Evolutionary conservation across 345 rosid species (phyloP), one percentile per base, ranked within the genome.

Genomic region (Cardamine chenopodiifolia): DNA sequence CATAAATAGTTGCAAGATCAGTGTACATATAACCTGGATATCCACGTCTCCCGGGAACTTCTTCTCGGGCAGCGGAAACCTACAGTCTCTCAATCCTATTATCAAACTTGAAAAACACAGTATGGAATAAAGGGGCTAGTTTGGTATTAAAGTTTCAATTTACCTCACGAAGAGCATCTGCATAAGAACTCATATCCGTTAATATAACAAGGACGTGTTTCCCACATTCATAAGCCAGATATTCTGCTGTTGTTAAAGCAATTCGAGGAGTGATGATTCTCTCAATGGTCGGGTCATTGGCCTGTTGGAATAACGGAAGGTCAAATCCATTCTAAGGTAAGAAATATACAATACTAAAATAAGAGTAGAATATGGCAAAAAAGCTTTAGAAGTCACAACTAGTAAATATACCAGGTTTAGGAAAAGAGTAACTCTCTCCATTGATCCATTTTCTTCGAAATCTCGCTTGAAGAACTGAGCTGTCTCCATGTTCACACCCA

Each of bases 401-500:
- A 50, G 69, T 32, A 42, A 44, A 25, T 22, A 25, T 71, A 70
- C 57, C 73, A 91, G 83, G 82, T 94, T 94, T 20, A 94, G 82
- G 78, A 94, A 94, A 73, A 94, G 89, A 32, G 97, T 91, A 70
- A 94, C 97, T 82, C 98, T 90, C 79, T 94, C 98, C 98, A 91
- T 94, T 15, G 98, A 94, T 26, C 97, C 98, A 73, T 91, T 94
- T 79, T 91, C 96, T 83, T 94, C 98, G 80, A 94, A 94, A 83
- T 94, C 98, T 55, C 98, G 91, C 75, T 94, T 94, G 85, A 94
- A 91, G 79, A 94, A 94, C 78, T 94, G 97, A 18, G 98, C 96
- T 50, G 98, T 94, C 81, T 94, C 97, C 97, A 91, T 94, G 84
- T 94, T 94, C 63, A 94, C 98, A 74, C 98, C 97, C 98, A 94